Evolutionary conservation across 225 moss, liverwort and hornwort genomes (phyloP).

Genomic region (Marchantia polymorpha): DNA sequence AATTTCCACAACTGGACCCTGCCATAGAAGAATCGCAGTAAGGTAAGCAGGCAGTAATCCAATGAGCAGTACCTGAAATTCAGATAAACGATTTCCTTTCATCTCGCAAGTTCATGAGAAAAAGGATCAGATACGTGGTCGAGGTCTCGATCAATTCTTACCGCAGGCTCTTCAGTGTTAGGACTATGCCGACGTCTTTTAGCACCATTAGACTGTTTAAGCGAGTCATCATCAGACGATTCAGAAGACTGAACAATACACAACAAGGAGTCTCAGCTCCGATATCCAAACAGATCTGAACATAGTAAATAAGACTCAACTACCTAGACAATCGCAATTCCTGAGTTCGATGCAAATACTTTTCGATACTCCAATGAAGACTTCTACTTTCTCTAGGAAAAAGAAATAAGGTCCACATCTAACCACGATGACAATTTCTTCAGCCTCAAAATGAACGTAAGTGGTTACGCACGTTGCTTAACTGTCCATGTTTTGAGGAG

Average conservation of each 20-base stretch:
- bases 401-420: no score
- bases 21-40: constrained; percentile 6
- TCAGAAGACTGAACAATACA: constrained; percentile 22
- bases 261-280: neutral
- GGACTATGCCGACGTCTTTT: constrained; percentile 29
- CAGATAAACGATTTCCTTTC: neutral
- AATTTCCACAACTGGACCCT: constrained; percentile 83
- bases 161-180: constrained; percentile 16
- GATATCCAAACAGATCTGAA: neutral
- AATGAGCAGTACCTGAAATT: neutral
- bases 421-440: no score
- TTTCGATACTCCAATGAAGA: no score
- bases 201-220: constrained; percentile 7
- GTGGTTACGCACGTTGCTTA: neutral
- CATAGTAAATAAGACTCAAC: neutral
- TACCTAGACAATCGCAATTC: neutral
- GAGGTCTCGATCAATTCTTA: neutral
- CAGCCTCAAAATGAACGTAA: neutral
- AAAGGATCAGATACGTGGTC: neutral
- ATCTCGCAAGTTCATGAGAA: neutral
- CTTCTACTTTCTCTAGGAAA: no score
- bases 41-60: neutral
- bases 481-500: neutral
- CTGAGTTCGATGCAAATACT: neutral
- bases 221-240: constrained; percentile 15